Base-by-base conservation (phyloP, 108 stramenopile species). In the Cyclotella atomus region DNA sequence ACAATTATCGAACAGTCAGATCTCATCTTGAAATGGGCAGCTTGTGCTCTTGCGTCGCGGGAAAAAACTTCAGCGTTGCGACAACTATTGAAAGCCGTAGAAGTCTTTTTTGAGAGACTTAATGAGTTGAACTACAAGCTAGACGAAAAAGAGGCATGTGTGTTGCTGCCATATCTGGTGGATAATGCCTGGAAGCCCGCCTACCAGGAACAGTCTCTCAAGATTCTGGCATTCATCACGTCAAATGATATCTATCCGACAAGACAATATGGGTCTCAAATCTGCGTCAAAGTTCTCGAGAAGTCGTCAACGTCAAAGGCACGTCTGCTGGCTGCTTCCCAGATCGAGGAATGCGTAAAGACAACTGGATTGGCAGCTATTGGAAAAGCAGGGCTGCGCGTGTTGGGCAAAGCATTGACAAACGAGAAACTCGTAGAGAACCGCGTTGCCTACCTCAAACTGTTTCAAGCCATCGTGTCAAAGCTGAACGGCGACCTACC, bases 151-250 rank as follows among this genome's bases (percentile, higher is more conserved):
- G 93, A 96, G 66, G 86, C 88, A 16, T 20, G 55, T 0, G 47
- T 85, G 25, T 65, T 96, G 20, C 77, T 94, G 9, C 93, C 95
- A 25, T 79, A 71, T 65, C n/a, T 94, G 17, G 75, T 90, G 0
- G 95, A 96, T 47, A 96, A 88, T 74, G 75, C 90, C 15, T 87
- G 92, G 38, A 94, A 94, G 81, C 85, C 77, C 12, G 84, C 89
- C 25, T 84, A 84, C 56, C 59, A 75, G 56, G 90, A 91, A 7
- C 68, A 78, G 19, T 89, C 88, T 53, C 54, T 78, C 32, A 81
- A 90, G 25, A 45, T 91, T 14, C 47, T 91, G 5, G 73, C 61
- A 20, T 66, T 67, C 9, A 63, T 88, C 12, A 88, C 68, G 53
- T 59, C 82, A 3, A 84, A 75, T 14, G 56, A 52, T 17, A 44